Evolutionary conservation across 345 rosid genomes (phyloP), one percentile per base, ranked within the genome.

Genomic region (Citrus glauca): DNA sequence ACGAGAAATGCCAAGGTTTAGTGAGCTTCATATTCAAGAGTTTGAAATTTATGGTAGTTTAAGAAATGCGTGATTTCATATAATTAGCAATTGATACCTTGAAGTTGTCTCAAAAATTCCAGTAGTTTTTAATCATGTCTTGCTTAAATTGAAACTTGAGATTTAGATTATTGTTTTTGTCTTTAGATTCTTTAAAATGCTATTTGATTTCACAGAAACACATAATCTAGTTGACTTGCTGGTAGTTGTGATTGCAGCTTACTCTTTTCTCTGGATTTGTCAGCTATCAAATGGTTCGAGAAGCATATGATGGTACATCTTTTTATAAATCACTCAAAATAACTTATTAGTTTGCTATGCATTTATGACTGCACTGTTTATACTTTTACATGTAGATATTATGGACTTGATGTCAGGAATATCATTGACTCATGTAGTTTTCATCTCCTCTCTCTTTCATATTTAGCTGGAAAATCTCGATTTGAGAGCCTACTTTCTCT

Each of bases 191-290:
- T 64, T 61, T 33, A 63, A 56, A 61, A 60, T 53, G 57, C 30
- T 28, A 35, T 63, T 72, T 74, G 66, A 38, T 42, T 22, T 28
- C 57, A 56, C 25, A 70, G 30, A 50, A 28, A 35, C 24, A 22
- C 67, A 60, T 42, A 32, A 63, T 45, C 61, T 33, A 48, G 27
- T 74, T 84, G 72, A 85, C 76, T 32, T 78, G 80, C 59, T 73
- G 79, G 70, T 71, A 16, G 73, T 69, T 80, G 55, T 87, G 72
- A 77, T 82, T 88, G 90, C 97, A 91, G 98, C 92, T 94, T 83
- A 97, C 98, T 76, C 86, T 94, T 85, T 96, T 97, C 89, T 97
- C 98, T 64, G 99, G 98, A 78, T 94, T 97, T 87, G 98, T 93
- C 75, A 94, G 92, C 95, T 97, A 93, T 87, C 98, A 90, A 83